Conservation (phyloP, 805 yeast genomes). For the Hemisphaericaspora nanyangensis region DNA sequence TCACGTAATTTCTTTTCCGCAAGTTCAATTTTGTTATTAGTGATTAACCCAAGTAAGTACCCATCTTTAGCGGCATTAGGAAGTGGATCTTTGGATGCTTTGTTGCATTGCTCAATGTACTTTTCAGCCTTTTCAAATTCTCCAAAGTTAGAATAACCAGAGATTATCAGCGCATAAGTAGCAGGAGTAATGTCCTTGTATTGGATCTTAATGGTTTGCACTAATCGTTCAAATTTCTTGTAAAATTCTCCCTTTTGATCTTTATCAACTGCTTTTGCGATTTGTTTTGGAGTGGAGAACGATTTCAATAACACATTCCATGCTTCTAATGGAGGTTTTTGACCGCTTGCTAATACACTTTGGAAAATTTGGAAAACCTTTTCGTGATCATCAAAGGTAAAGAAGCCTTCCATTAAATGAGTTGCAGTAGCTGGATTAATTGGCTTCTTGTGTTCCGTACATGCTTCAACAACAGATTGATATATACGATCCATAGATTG, state of each 20-base stretch:
- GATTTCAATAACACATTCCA: slow-evolving; percentile 62
- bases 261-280: slow-evolving; percentile 14
- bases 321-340: slow-evolving; percentile 40
- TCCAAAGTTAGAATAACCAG: slow-evolving; percentile 42
- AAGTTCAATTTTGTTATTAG: slow-evolving; percentile 34
- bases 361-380: slow-evolving; percentile 49
- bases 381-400: slow-evolving; percentile 28
- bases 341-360: slow-evolving; percentile 36
- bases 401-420: slow-evolving; percentile 45
- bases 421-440: slow-evolving; percentile 40
- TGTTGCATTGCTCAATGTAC: slow-evolving; percentile 26
- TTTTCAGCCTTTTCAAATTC: slow-evolving; percentile 41
- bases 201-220: slow-evolving; percentile 25
- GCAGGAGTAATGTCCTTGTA: slow-evolving; percentile 38
- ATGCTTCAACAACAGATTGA: slow-evolving; percentile 21
- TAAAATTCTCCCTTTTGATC: slow-evolving; percentile 20
- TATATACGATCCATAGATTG: slow-evolving; percentile 18
- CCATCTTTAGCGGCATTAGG: slow-evolving; percentile 41
- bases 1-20: slow-evolving; percentile 43
- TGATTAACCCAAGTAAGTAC: slow-evolving; percentile 42
- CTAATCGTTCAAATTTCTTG: slow-evolving; percentile 22
- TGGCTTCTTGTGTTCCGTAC: slow-evolving; percentile 20
- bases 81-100: slow-evolving; percentile 21
- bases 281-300: slow-evolving; percentile 32
- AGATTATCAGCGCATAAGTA: slow-evolving; percentile 46